Evolutionary conservation across 2,329 filamentous ascomycete species (phyloP), one percentile per base, ranked within the genome.

Genomic region (Penicillium sp.): DNA sequence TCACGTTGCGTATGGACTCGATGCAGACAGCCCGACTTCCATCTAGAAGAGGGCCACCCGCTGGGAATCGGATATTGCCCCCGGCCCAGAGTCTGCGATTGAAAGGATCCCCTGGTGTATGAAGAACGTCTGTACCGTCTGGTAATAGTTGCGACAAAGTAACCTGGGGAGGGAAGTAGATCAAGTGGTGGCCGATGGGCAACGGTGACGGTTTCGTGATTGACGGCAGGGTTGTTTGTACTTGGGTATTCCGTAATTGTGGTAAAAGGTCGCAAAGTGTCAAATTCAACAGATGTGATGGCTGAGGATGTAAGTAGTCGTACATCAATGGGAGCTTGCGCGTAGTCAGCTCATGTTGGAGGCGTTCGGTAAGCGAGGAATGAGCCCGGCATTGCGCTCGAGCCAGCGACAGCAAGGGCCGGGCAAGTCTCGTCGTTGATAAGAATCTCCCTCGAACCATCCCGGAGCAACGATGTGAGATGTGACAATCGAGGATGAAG

Each of bases 71-170:
- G 7, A 96, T 69, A 32, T 77, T 77, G 0, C 91, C 93, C 26
- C 90, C 89, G 11, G 87, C 88, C 93, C 93, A 98, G 73, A 98
- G 81, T 14, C 93, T 82, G 18, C 87, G 79, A 41, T 77, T 77
- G 64, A 87, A 95, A 1, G 83, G 82, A 3, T 65, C 64, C 1
- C 85, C 87, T 0, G 91, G 91, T 20, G 77, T 83, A 63, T 95
- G 89, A 43, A 85, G 75, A 4, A 80, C 74, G 65, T 97, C 91
- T 1, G 90, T 94, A 47, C 93, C 91, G 70, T 98, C 93, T 1
- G 81, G 74, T 14, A 89, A 77, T 35, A 97, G 78, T 27, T 74
- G 58, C 6, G 77, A 79, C 11, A 80, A 72, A 0, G 78, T 74
- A 14, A 85, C 73, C 52, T 82, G 79, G 9, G 86, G 79, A 49